Base-by-base conservation (phyloP, 345 rosid genomes). In the Euclidium syriacum region DNA sequence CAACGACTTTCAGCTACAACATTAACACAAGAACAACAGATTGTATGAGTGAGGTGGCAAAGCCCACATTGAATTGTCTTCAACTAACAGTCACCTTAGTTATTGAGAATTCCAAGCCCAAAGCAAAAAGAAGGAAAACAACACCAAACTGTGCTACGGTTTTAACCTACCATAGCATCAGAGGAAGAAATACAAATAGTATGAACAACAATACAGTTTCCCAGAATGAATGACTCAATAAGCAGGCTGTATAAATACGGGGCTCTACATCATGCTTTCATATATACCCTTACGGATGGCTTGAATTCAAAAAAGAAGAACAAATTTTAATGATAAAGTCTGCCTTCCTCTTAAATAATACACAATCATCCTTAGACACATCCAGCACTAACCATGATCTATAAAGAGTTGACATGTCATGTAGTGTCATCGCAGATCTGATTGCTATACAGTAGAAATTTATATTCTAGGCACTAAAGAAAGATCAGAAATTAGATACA, bases 71-170 rank as follows among this genome's bases (percentile, higher is more conserved):
- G 64, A 30, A 36, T 14, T 23, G 7, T 10, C 35, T 60, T 10
- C 25, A 18, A 36, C 15, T 35, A 36, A 16, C 32, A 54, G 49
- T 55, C 64, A 94, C 99, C 99, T 90, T 95, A 44, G 99, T 80
- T 81, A 88, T 74, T 67, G 99, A 95, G 72, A 95, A 95, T 79
- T 95, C 99, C 67, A 95, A 81, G 7, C 99, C 99, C 64, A 95
- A 77, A 75, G 99, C 97, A 65, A 95, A 95, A 63, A 95, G 99
- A 71, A 95, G 97, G 79, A 95, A 95, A 64, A 95, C 90, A 56
- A 95, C 99, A 64, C 99, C 99, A 58, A 95, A 95, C 64, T 95
- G 99, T 5, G 97, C 99, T 22, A 90, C 81, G 14, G 96, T 95
- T 76, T 95, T 97, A 57, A 95, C 96, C 99, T 88, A 65, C 58